Evolutionary conservation across 257 asterid species (phyloP), one percentile per base, ranked within the genome.

Genomic region (Nicotiana obtusifolia): DNA sequence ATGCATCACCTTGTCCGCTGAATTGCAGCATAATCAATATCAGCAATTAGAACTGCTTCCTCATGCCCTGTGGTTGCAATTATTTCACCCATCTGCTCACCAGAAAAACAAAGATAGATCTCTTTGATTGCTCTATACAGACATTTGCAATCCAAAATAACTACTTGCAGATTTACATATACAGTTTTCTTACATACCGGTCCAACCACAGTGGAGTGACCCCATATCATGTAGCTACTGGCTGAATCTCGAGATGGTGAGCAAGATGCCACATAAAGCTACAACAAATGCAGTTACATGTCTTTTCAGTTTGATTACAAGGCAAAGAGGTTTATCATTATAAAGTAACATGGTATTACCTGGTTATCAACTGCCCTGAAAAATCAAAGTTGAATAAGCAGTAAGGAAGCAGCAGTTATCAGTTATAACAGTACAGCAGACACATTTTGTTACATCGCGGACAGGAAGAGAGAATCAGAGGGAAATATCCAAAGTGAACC

Each of bases 361-460:
- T 83, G 89, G 76, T 88, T 88, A 82, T 86, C 89, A 44, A 87
- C 83, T 71, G 89, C 89, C 85, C 89, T 86, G 89, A 44, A 85
- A 80, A 78, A 78, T 80, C 33, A 3, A 49, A 75, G 79, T 49
- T 73, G 62, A 73, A 73, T 47, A 22, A 49, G 15, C 79, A 24
- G 16, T 2, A 47, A 75, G 26, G 75, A 66, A 31, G 14, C 24
- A 5, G 35, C 47, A 64, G 22, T 5, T 28, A 66, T 66, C 75
- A 31, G 1, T 66, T 66, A 31, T 15, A 7, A 17, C 16, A 47
- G 49, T 22, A 47, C 35, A 47, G 16, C 79, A 49, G 16, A 24
- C 33, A 20, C 47, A 14, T n/a, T 44, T 44, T 14, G 78, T 64
- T 64, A 30, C 73, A 64, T 20, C 47, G 7, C 13, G 15, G 47